Base-by-base conservation (phyloP, 2,329 filamentous ascomycete genomes). In the Orbilia brochopaga region DNA sequence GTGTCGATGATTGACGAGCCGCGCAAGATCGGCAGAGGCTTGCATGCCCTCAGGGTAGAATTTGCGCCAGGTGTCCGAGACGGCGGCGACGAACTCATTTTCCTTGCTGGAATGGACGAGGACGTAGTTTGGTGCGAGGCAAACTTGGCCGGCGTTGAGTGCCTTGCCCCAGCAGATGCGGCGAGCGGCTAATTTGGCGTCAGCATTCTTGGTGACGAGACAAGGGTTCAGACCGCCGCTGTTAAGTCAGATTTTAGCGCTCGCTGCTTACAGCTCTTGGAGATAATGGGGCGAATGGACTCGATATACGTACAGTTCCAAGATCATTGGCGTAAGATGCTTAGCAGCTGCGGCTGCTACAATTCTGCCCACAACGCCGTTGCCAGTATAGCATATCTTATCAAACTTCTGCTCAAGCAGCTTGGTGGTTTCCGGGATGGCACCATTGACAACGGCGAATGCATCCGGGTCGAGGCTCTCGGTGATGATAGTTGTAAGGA, bases 311-410 rank as follows among this genome's bases (percentile, higher is more conserved):
- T 66, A 75, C 73, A 99, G 86, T 82, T 99, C 94, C 53, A 97
- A 86, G 8, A 88, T 86, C 21, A 96, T 88, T 0, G 94, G 94
- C 0, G 94, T 97, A 73, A 96, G 84, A 40, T 91, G 88, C 78
- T 91, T 87, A 70, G 94, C 93, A 0, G 93, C 94, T 79, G 95
- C 96, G 79, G 92, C 88, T 53, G 91, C 86, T 59, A 97, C 88
- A 77, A 97, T 92, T 78, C 88, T 91, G 77, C 90, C 94, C 17
- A 97, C 91, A 27, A 79, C 82, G 58, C 85, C 84, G 77, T 87
- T 88, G 61, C 94, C 94, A 0, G 94, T 99, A 82, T 96, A 99
- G 83, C 94, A 92, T 77, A 99, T 95, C 85, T 97, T 97, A 82
- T 95, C 92, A 89, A 92, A 99, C 80, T 93, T 93, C 82, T 92